Conservation (phyloP, 2,329 filamentous ascomycete species). For the Anisogramma anomala region DNA sequence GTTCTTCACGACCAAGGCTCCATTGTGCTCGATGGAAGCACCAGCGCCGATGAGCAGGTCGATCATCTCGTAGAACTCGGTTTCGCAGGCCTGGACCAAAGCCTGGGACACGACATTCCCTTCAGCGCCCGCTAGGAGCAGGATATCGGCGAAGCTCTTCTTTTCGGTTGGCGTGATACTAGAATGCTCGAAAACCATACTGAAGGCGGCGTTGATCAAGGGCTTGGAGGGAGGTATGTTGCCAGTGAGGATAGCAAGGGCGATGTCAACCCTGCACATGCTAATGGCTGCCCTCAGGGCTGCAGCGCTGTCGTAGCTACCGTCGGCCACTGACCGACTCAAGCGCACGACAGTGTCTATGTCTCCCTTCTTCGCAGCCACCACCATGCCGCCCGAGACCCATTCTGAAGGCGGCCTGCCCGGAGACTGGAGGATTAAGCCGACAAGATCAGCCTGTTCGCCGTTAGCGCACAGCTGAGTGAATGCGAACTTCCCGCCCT, state of each 20-base stretch:
- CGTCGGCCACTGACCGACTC: constrained; percentile 41
- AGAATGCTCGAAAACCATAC: constrained; percentile 32
- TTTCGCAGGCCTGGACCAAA: constrained; percentile 36
- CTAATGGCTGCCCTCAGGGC: constrained; percentile 39
- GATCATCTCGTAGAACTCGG: constrained; percentile 43
- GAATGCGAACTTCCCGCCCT: constrained; percentile 42
- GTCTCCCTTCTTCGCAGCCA: constrained; percentile 38
- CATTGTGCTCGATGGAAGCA: constrained; percentile 42
- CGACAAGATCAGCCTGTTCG: constrained; percentile 34
- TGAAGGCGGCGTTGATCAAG: constrained; percentile 40
- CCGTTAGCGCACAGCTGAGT: constrained; percentile 37
- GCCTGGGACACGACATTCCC: constrained; percentile 39
- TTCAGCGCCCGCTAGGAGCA: constrained; percentile 46
- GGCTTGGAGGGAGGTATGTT: constrained; percentile 37
- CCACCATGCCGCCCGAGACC: constrained; percentile 39
- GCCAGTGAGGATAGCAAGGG: constrained; percentile 42
- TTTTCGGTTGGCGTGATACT: constrained; percentile 38
- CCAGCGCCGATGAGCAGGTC: constrained; percentile 40
- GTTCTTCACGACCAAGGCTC: constrained; percentile 36
- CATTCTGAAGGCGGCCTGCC: constrained; percentile 32
- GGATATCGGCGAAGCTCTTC: constrained; percentile 39
- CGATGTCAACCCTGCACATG: constrained; percentile 40
- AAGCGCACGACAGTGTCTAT: constrained; percentile 38
- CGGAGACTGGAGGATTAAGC: constrained; percentile 37
- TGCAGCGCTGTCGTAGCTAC: constrained; percentile 38